A percentile compares a stretch with the other conserved stretches of the same genome.
These are phyloP conservation scores for Wickerhamiella siamensis DNA, from an alignment of 805 yeast genomes.

Conservation along the genomic window DNA sequence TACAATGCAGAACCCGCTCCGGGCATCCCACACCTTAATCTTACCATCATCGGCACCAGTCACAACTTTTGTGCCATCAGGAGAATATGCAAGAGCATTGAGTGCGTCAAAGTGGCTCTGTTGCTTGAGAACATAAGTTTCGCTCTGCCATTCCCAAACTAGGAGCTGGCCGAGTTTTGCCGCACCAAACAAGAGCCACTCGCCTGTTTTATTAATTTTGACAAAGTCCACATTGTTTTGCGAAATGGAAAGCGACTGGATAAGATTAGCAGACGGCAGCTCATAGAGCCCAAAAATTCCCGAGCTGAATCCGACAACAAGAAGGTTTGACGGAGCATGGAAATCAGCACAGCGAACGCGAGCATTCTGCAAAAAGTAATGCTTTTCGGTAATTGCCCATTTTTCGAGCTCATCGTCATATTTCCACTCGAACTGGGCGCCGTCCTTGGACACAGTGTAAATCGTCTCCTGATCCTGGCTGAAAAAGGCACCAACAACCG, in stretches of 20 bases:
- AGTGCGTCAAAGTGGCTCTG: conserved; percentile 94
- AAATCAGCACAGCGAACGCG: conserved; percentile 71
- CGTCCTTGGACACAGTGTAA: conserved; percentile 86
- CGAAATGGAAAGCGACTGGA: conserved; percentile 86
- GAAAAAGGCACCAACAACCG: conserved; percentile 77
- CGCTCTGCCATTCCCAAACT: conserved; percentile 98
- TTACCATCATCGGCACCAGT: conserved; percentile 97
- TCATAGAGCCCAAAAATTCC: conserved; percentile 91
- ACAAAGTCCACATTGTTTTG: conserved; percentile 79
- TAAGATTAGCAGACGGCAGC: conserved; percentile 29
- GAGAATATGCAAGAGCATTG: conserved; percentile 74
- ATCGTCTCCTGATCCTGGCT: conserved; percentile 77
- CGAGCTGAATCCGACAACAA: conserved; percentile 78
- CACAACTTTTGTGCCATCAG: conserved; percentile 84
- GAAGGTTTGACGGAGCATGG: conserved; percentile 52
- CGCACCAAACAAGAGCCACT: conserved; percentile 95
- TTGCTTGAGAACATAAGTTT: conserved; percentile 84
- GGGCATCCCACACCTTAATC: conserved; percentile 90
- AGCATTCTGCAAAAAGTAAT: conserved; percentile 57
- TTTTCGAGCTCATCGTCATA: conserved; percentile 33
- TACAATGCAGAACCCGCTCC: conserved; percentile 80
- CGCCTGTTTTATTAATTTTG: conserved; percentile 68
- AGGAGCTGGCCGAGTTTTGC: conserved; percentile 78
- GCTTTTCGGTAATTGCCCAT: conserved; percentile 74
- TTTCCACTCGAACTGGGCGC: conserved; percentile 88